Evolutionary conservation across 2,329 filamentous ascomycete genomes (phyloP).

Genomic region (Stemphylium lycopersici): DNA sequence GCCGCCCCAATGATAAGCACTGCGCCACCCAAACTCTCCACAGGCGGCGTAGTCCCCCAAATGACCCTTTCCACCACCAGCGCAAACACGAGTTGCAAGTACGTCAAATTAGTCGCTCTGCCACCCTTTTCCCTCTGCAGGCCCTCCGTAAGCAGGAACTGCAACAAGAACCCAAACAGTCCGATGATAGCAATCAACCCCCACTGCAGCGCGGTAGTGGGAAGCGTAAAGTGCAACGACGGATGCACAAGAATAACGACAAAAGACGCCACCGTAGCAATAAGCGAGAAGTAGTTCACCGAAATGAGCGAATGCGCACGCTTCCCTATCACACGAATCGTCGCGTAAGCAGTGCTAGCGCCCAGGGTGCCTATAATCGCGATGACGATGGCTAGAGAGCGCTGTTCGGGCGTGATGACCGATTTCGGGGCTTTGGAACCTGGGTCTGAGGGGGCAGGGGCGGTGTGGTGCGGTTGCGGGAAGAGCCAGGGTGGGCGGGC

Average conservation of each 20-base stretch:
- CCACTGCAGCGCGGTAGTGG: slow-evolving; percentile 64
- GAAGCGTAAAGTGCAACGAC: slow-evolving; percentile 61
- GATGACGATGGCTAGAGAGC: slow-evolving; percentile 70
- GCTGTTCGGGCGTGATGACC: slow-evolving; percentile 62
- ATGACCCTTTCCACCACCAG: slow-evolving; percentile 66
- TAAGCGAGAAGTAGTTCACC: slow-evolving; percentile 79
- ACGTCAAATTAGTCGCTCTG: slow-evolving; percentile 67
- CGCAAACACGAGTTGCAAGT: slow-evolving; percentile 71
- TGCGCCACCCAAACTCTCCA: slow-evolving; percentile 33
- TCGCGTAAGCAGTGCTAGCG: slow-evolving; percentile 71
- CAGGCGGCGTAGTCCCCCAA: slow-evolving; percentile 48
- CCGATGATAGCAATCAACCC: slow-evolving; percentile 70
- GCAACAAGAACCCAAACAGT: slow-evolving; percentile 75
- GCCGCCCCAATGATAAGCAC: slow-evolving; percentile 34
- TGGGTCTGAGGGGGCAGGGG: slow-evolving; percentile 42
- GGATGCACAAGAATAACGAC: slow-evolving; percentile 63
- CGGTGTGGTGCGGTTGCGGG: slow-evolving; percentile 11
- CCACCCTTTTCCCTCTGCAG: slow-evolving; percentile 70
- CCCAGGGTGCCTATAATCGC: slow-evolving; percentile 78
- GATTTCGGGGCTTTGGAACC: slow-evolving; percentile 12
- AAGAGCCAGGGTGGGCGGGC: slow-evolving; percentile 70
- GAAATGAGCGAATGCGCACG: slow-evolving; percentile 66
- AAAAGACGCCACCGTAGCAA: slow-evolving; percentile 69
- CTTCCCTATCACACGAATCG: slow-evolving; percentile 77
- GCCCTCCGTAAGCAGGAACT: slow-evolving; percentile 78